Conservation (phyloP, 257 asterid genomes). For the Solanum pinnatisectum region DNA sequence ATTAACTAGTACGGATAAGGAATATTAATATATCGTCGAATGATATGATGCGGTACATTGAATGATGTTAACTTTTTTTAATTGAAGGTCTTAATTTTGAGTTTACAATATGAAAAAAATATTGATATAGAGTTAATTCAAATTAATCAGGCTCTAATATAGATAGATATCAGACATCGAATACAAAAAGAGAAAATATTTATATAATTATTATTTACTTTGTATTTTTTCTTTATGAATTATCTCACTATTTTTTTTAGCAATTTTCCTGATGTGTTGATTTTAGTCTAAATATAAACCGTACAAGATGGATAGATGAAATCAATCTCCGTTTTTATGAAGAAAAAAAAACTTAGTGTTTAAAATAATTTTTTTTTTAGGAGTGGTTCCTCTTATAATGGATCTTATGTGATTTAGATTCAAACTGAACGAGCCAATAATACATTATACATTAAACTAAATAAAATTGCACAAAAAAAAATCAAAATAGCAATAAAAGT, state of each 20-base stretch:
- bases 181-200: neutral
- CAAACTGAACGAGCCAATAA: no score
- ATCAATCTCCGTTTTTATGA: no score
- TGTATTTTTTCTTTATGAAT: neutral
- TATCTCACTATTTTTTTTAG: neutral
- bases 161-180: rapidly evolving
- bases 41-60: neutral
- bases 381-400: neutral
- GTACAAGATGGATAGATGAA: no score
- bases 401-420: neutral
- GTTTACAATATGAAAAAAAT: neutral
- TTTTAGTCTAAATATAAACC: neutral
- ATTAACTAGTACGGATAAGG: neutral
- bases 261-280: no score
- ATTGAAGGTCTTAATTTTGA: neutral
- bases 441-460: neutral
- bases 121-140: no score
- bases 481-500: neutral
- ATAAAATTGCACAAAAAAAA: neutral
- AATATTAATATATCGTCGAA: neutral
- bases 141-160: no score
- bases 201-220: neutral
- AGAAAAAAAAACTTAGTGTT: no score
- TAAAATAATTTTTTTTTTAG: no score
- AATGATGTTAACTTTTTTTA: neutral